Conservation (phyloP, 2,329 filamentous ascomycete species). For the Macrophomina tecta region DNA sequence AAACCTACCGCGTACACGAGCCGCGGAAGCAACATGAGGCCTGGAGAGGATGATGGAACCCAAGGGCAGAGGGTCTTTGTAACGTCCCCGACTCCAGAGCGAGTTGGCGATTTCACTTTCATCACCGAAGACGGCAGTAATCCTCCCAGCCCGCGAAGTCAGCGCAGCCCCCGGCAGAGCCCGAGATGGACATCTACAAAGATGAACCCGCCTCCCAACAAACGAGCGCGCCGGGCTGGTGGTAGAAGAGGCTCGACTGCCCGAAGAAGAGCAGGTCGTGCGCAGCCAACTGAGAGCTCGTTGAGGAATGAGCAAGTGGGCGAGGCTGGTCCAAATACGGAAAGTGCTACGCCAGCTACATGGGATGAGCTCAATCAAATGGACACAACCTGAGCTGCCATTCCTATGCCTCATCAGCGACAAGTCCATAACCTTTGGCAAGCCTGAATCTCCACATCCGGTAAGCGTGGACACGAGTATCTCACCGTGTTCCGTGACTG, state of each 20-base stretch:
- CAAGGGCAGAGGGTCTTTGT: constrained; percentile 11
- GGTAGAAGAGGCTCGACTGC: not conserved
- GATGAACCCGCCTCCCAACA: not conserved
- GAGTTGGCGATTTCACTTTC: constrained; percentile 14
- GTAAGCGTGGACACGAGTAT: not conserved
- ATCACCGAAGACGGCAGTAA: constrained; percentile 24
- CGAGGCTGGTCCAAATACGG: constrained; percentile 7
- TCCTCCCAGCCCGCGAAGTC: constrained; percentile 8
- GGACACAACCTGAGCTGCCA: constrained; percentile 8
- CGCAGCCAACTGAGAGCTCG: constrained; percentile 2
- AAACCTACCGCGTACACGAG: constrained; percentile 12
- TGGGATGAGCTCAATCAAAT: constrained; percentile 11
- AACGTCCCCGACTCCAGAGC: not conserved
- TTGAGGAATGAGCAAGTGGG: constrained; percentile 21
- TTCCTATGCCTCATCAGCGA: not conserved
- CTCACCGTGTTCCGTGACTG: not conserved
- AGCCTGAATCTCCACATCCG: not conserved
- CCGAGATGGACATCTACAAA: not conserved
- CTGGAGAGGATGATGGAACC: constrained; percentile 20
- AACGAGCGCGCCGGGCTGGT: constrained; percentile 2
- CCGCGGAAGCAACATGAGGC: not conserved
- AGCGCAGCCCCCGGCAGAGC: not conserved
- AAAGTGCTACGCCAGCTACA: constrained; percentile 11
- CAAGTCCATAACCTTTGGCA: not conserved
- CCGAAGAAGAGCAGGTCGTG: constrained; percentile 5